Conservation (phyloP, 768 basidiomycete genomes). For the Lactarius indigo region DNA sequence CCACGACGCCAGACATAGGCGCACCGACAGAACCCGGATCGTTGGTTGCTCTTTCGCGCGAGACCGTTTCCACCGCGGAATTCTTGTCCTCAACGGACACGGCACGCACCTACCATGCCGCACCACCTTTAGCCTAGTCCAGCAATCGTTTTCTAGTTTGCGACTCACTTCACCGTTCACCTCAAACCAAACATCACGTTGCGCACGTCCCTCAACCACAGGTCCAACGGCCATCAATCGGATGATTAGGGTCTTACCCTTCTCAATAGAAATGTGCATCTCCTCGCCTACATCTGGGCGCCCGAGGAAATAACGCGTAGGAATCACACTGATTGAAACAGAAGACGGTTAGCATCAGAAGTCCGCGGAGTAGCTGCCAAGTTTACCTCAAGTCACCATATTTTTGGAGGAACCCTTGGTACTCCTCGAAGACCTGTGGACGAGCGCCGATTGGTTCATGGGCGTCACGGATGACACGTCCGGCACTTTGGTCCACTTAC, state of each 20-base stretch:
- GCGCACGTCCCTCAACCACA: constrained; percentile 86
- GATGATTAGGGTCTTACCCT: constrained; percentile 95
- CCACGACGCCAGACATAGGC: constrained; percentile 97
- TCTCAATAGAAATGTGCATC: constrained; percentile 93
- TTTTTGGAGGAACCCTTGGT: constrained; percentile 90
- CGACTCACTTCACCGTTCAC: constrained; percentile 84
- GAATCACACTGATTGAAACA: constrained; percentile 64
- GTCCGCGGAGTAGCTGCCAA: constrained; percentile 14
- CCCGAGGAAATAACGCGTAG: constrained; percentile 95
- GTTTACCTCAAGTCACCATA: constrained; percentile 87
- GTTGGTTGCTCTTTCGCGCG: constrained; percentile 88
- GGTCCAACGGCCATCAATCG: constrained; percentile 94
- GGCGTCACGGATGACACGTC: not conserved
- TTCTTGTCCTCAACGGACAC: constrained; percentile 95
- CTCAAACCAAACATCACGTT: constrained; percentile 98
- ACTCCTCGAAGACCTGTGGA: constrained; percentile 91
- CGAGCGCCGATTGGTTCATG: not conserved
- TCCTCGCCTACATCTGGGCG: constrained; percentile 92
- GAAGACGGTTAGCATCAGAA: constrained; percentile 15
- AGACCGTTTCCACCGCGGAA: constrained; percentile 92
- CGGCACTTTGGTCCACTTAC: constrained; percentile 36
- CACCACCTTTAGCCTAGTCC: constrained; percentile 4
- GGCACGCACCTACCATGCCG: constrained; percentile 69
- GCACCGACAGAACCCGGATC: constrained; percentile 98
- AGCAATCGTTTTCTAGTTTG: constrained; percentile 3